Conservation (phyloP, 257 asterid genomes). For the Solanum paucissectum region DNA sequence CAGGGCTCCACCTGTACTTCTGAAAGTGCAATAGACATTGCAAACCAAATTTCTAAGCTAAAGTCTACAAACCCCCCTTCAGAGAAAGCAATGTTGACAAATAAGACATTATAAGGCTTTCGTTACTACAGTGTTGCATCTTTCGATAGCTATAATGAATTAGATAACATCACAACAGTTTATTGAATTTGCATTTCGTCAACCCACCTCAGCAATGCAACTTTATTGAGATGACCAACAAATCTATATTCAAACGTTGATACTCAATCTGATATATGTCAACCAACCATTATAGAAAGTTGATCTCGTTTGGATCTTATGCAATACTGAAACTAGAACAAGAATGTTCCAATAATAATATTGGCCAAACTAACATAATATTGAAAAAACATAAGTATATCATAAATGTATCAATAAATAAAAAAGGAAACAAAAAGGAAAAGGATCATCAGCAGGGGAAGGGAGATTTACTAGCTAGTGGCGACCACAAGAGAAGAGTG, state of each 20-base stretch:
- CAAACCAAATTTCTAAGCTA: not conserved
- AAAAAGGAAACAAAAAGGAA: not conserved
- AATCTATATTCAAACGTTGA: not conserved
- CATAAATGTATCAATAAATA: not conserved
- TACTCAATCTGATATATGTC: not conserved
- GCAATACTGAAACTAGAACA: not conserved
- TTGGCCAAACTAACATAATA: not conserved
- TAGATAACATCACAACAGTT: not conserved
- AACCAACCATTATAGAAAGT: not conserved
- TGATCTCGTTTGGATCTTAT: not conserved
- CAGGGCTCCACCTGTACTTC: not conserved
- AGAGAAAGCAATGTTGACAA: not conserved
- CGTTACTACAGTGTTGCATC: not conserved
- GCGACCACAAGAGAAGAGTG: not conserved
- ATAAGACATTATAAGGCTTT: not conserved
- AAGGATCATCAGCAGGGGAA: not conserved
- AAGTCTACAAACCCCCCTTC: not conserved
- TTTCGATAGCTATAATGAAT: not conserved
- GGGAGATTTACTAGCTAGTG: not conserved
- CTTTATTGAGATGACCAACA: not conserved
- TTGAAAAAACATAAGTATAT: not conserved
- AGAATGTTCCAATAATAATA: not conserved
- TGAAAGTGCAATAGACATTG: not conserved
- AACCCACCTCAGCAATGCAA: not conserved
- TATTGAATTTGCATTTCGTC: not conserved